Conservation (phyloP, 768 basidiomycete species). For the Lentinula aciculospora region DNA sequence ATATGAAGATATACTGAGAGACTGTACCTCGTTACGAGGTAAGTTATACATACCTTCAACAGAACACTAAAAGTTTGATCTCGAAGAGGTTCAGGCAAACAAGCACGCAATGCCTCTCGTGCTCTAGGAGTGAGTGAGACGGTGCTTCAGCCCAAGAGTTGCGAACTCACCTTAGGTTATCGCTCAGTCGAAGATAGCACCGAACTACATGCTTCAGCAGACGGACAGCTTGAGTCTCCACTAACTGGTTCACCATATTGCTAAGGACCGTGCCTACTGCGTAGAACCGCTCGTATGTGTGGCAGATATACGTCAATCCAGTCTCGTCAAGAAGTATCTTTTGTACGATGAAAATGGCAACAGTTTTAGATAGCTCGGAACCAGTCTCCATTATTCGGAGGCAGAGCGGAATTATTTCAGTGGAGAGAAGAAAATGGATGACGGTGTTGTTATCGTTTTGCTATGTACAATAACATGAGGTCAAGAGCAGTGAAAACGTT, state of each 20-base stretch:
- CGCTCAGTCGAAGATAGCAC: conserved; percentile 92
- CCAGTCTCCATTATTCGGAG: conserved; percentile 99
- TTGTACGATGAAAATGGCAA: conserved; percentile 99
- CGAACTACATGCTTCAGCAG: conserved; percentile 96
- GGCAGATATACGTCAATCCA: conserved; percentile 96
- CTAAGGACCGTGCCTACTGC: conserved; percentile 97
- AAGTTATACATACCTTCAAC: conserved; percentile 61
- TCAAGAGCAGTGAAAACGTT: background rate
- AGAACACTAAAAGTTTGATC: conserved; percentile 90
- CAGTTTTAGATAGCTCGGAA: conserved; percentile 96
- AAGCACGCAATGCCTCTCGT: conserved; percentile 90
- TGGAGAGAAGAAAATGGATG: conserved; percentile 97
- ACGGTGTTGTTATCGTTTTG: conserved; percentile 99
- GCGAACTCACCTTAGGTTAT: conserved; percentile 80
- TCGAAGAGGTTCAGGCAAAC: conserved; percentile 90
- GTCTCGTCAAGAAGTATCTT: conserved; percentile 97
- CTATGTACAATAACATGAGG: conserved; percentile 29
- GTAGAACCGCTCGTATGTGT: conserved; percentile 99
- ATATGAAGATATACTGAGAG: conserved; percentile 6
- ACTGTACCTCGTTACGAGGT: background rate
- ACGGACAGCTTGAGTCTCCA: conserved; percentile 95
- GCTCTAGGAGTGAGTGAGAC: conserved; percentile 48
- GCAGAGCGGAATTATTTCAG: conserved; percentile 99
- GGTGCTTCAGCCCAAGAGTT: background rate
- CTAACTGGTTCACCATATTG: conserved; percentile 98